These are phyloP conservation scores for Taphrina confusa DNA, from an alignment of 1,139 yeast genomes.

Conservation along the genomic window DNA sequence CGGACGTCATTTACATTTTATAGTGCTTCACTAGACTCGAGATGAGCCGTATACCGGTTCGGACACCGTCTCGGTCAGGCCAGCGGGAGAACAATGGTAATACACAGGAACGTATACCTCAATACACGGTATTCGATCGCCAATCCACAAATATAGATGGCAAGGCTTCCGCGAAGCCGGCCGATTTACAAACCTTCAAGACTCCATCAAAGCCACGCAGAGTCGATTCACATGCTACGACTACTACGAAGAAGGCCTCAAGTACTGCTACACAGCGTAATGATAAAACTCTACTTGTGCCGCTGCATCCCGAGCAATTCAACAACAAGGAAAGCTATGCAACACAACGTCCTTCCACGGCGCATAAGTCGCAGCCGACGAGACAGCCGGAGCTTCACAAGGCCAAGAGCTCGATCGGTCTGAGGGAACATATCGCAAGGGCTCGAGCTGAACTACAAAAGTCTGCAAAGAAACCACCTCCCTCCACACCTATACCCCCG, in stretches of 20 bases:
- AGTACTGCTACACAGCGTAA: neutral
- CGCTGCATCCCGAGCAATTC: neutral
- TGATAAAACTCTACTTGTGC: neutral
- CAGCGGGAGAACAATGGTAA: neutral
- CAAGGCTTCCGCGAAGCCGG: neutral
- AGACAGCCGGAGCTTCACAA: slow-evolving; percentile 5
- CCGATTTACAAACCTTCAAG: neutral
- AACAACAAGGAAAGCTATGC: neutral
- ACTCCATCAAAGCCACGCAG: slow-evolving; percentile 9
- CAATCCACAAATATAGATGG: neutral
- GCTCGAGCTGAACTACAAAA: slow-evolving; percentile 25
- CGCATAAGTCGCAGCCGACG: neutral
- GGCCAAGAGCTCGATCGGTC: slow-evolving; percentile 9
- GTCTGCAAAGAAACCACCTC: slow-evolving; percentile 2
- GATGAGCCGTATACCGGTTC: slow-evolving; percentile 18
- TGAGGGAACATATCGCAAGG: slow-evolving; percentile 27
- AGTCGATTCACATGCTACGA: neutral
- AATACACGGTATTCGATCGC: neutral
- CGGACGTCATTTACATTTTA: too few species aligned
- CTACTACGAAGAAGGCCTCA: neutral
- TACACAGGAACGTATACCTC: neutral
- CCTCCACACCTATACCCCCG: neutral
- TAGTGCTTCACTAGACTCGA: too few species aligned
- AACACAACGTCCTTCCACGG: neutral
- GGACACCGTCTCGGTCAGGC: slow-evolving; percentile 13